Base-by-base conservation (phyloP, 2,329 filamentous ascomycete genomes). In the Phyllosticta paracitricarpa region DNA sequence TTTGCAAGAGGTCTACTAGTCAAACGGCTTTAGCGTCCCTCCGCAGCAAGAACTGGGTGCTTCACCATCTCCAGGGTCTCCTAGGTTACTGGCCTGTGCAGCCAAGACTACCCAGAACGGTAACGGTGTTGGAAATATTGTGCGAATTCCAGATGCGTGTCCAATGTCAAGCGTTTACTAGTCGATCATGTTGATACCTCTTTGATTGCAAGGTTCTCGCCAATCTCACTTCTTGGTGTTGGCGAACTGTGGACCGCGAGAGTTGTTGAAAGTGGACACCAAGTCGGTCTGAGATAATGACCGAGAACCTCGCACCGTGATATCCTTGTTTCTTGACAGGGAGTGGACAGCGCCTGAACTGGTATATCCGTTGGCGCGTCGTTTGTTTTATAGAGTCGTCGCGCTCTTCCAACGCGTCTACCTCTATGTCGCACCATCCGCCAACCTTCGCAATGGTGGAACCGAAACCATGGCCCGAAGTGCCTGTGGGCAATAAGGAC, bases 401-500 rank as follows among this genome's bases (percentile, higher is more conserved):
- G 12, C 35, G 35, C 35, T 14, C 17, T 10, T 40, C 10, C 17
- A 33, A 33, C 2, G 30, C 30, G 10, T 7, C 19, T 33, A 33
- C 30, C 2, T 7, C 19, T 17, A 6, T 6, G n/a, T 26, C 19
- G 12, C 17, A 12, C 51, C 17, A 19, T 7, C 17, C 51, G 51
- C 3, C 9, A 35, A 35, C 33, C 26, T 28, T 35, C 9, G 30
- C 69, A 54, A 78, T 78, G 75, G 70, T 70, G 24, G 73, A 71
- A 54, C 66, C 73, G 30, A 72, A 73, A 57, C 77, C 77, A 52
- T 79, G 77, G 77, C 77, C 76, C 0, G 68, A 78, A 64, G 72
- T 77, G 14, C 71, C 73, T 1, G 72, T 79, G 9, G 75, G 78
- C 17, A 83, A 82, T 63, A 76, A 77, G 58, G 76, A 79, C 64